Percentiles rank a stretch among this genome's conserved stretches.
phyloP scores from a whole-genome alignment of 305 asterid genomes.

The Fraxinus albicans region DNA sequence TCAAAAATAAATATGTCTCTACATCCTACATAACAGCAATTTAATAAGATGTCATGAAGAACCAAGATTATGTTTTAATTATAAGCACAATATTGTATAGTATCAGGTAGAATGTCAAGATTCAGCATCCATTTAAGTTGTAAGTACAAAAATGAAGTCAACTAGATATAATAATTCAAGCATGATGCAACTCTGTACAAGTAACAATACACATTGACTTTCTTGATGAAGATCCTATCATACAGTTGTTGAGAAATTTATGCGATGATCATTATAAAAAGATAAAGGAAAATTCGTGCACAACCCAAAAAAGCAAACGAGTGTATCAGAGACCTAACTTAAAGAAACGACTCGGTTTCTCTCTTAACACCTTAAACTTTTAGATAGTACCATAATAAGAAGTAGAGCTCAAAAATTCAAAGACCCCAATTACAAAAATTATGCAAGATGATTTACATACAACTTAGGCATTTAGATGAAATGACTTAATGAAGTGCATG shows the following conservation, averaged over 20 bases:
- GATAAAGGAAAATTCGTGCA: background rate
- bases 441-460: background rate
- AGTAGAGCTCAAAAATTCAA: background rate
- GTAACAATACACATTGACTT: background rate
- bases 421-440: background rate
- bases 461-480: background rate
- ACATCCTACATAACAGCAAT: background rate
- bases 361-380: background rate
- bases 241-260: background rate
- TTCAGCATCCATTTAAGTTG: background rate
- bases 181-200: background rate
- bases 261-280: background rate
- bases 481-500: background rate
- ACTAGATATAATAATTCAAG: background rate
- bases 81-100: background rate
- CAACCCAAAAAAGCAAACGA: background rate
- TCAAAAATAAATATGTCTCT: background rate
- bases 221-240: background rate
- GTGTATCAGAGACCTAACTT: background rate
- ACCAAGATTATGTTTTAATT: background rate
- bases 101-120: background rate
- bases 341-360: background rate
- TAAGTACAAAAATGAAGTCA: background rate
- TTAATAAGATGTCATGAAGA: background rate
- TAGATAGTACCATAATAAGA: background rate